Evolutionary conservation across 495 filamentous ascomycete species (phyloP).

Genomic region (Tuber calosporum): DNA sequence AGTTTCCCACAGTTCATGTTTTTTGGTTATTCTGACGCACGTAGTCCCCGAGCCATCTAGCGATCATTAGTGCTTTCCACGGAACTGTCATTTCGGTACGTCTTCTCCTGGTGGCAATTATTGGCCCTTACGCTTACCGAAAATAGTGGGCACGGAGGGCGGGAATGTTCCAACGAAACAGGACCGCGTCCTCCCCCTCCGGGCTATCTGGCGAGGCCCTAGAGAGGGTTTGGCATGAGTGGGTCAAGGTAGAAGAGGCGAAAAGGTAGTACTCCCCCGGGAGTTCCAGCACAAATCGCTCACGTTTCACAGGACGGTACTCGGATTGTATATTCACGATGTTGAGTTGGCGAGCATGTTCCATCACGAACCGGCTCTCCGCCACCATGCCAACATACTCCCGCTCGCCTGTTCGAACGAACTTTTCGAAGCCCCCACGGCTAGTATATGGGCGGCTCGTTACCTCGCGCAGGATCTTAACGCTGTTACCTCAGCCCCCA

Average conservation of each 20-base stretch:
- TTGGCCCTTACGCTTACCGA: neutral
- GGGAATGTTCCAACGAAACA: slow-evolving; percentile 14
- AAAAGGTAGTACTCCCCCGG: slow-evolving; percentile 1
- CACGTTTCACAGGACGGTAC: slow-evolving; percentile 12
- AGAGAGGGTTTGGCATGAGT: slow-evolving; percentile 21
- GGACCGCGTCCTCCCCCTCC: neutral
- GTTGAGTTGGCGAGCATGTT: slow-evolving; percentile 22
- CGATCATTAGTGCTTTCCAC: slow-evolving; percentile 31
- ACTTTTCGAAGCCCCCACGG: slow-evolving; percentile 28
- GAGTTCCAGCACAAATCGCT: neutral
- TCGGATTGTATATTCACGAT: slow-evolving; percentile 36
- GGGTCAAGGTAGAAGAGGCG: slow-evolving; percentile 28
- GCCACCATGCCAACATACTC: slow-evolving; percentile 8
- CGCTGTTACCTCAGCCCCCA: neutral
- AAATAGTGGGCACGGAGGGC: slow-evolving; percentile 28
- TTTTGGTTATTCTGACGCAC: neutral
- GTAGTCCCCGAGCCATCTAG: slow-evolving; percentile 25
- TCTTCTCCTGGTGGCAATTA: neutral
- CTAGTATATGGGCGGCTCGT: slow-evolving; percentile 11
- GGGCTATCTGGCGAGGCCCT: slow-evolving; percentile 12
- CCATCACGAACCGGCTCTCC: slow-evolving; percentile 30
- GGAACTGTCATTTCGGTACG: slow-evolving; percentile 32
- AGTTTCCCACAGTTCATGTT: neutral
- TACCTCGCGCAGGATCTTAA: slow-evolving; percentile 7
- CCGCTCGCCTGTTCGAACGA: slow-evolving; percentile 6